These are phyloP conservation scores for Rhododendron griersonianum DNA, from an alignment of 148 eudicot species.

Conservation along the genomic window DNA sequence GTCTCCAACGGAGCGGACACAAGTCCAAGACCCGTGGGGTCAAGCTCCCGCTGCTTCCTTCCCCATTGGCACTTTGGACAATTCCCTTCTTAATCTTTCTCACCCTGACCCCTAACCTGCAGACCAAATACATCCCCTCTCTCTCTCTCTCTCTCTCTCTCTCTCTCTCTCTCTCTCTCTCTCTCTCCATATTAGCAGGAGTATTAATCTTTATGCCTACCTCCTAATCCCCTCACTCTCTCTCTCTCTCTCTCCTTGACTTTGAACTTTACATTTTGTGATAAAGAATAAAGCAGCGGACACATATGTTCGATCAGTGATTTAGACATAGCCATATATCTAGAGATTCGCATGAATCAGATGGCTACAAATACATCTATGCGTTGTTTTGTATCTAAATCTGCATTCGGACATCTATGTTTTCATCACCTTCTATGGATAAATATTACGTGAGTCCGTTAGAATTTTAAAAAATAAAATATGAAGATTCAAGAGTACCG, in stretches of 20 bases:
- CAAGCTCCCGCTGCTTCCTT: slow-evolving; percentile 8
- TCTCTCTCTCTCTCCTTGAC: not conserved
- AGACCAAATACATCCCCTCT: slow-evolving; percentile 9
- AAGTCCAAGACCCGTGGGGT: not conserved
- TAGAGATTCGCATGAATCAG: no score
- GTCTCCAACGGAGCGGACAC: slow-evolving; percentile 3
- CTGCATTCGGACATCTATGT: no score
- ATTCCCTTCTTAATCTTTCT: not conserved
- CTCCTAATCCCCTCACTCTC: not conserved
- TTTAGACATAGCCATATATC: not conserved
- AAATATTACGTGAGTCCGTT: not conserved
- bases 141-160: not conserved
- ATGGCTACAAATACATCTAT: no score
- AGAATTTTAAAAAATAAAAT: not conserved
- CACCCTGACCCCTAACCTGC: slow-evolving; percentile 1
- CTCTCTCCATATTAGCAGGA: not conserved
- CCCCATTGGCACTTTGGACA: not conserved
- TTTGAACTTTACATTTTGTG: no score
- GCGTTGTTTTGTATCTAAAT: not conserved
- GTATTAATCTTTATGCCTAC: not conserved
- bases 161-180: not conserved
- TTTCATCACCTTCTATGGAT: not conserved
- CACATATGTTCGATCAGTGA: not conserved
- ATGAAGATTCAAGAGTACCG: not conserved
- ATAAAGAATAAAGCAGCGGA: no score